Conservation (phyloP, 768 basidiomycete species). For the Royoungia palumana region DNA sequence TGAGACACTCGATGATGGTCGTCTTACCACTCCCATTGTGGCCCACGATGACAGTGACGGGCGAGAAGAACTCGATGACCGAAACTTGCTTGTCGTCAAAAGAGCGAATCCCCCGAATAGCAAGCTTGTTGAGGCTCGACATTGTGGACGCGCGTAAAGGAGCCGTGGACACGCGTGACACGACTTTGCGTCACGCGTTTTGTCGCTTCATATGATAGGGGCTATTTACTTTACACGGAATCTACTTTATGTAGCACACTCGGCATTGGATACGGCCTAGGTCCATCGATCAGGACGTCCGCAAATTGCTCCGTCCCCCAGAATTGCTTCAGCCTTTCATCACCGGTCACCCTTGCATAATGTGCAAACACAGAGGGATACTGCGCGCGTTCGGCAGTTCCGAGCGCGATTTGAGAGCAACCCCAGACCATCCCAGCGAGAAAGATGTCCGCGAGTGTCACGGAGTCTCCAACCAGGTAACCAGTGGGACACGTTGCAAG, state of each 20-base stretch:
- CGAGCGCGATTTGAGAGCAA: background rate
- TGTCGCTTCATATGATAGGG: background rate
- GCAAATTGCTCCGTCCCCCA: slow-evolving; percentile 3
- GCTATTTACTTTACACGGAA: background rate
- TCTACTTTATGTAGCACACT: no score
- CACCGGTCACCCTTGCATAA: slow-evolving; percentile 7
- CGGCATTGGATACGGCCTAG: no score
- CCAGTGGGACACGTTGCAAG: slow-evolving; percentile 2
- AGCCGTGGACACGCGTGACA: slow-evolving; percentile 3
- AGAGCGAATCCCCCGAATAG: slow-evolving; percentile 89
- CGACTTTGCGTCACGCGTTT: background rate
- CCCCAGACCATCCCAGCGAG: background rate
- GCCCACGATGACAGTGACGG: slow-evolving; percentile 97
- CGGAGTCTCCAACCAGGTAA: background rate
- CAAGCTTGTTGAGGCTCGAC: slow-evolving; percentile 89
- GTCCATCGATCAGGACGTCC: background rate
- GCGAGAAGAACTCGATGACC: slow-evolving; percentile 95
- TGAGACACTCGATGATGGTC: slow-evolving; percentile 98
- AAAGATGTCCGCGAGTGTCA: slow-evolving; percentile 9
- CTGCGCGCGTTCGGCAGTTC: slow-evolving; percentile 4
- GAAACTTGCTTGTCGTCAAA: slow-evolving; percentile 95
- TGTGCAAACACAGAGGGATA: slow-evolving; percentile 11
- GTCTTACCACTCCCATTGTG: slow-evolving; percentile 99
- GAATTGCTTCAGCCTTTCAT: slow-evolving; percentile 1
- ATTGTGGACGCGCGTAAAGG: slow-evolving; percentile 34